Evolutionary conservation across 345 rosid genomes (phyloP), one percentile per base, ranked within the genome.

Genomic region (Alliaria petiolata): DNA sequence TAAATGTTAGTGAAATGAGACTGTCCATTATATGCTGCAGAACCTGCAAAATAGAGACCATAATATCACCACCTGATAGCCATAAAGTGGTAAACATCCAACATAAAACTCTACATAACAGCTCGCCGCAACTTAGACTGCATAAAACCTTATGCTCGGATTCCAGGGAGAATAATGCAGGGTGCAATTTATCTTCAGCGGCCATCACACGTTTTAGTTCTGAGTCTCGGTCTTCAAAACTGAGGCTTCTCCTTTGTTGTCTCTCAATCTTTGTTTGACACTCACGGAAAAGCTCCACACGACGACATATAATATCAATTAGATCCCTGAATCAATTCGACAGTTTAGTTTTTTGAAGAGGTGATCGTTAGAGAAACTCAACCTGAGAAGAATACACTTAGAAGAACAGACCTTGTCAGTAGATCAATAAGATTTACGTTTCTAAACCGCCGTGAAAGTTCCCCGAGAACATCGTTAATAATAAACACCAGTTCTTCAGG

Each of bases 71-170:
- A 67, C 56, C 54, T 70, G 19, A 17, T 11, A 55, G 58, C 22
- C 5, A 64, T 22, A 13, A 58, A 39, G 56, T 40, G 67, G 36
- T 38, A 33, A 40, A 34, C 22, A 43, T 25, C 8, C 50, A 76
- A 19, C 69, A 65, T 16, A 26, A 39, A 40, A 31, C 4, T n/a
- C 57, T 56, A 47, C 5, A 16, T 34, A 61, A 54, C 51, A 69
- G 45, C 19, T 26, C 33, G 2, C 46, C 14, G 19, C 68, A 73
- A 67, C 68, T 15, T 62, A 74, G 26, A 62, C 72, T 35, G 30
- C 47, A 67, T 51, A 49, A 31, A 70, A 95, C 99, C 99, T 88
- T 92, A 77, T 95, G 98, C 84, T 92, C 98, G 17, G 98, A 91
- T 70, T 87, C 95, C 75, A 85, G 69, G 64, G 96, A 95, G 81